Conservation (phyloP, 78 protist genomes). For the Trichosphaerium sp. region DNA sequence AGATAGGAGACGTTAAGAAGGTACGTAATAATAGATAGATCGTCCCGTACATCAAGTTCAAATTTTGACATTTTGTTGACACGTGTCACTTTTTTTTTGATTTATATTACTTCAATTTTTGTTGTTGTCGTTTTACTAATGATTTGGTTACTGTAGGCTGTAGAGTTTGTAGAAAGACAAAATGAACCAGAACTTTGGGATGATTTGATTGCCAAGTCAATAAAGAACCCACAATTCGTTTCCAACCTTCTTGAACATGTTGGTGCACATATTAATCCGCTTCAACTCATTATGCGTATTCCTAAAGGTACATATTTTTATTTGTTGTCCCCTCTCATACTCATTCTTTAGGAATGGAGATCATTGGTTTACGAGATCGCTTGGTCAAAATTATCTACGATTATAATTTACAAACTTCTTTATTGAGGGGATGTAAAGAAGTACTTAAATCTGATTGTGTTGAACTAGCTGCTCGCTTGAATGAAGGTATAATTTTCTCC, state of each 20-base stretch:
- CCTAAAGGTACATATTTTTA: too few relatives aligned
- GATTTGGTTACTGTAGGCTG: conserved; percentile 29
- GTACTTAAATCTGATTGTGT: conserved; percentile 57
- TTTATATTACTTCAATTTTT: neutral
- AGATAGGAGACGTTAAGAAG: conserved; percentile 34
- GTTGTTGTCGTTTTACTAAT: neutral
- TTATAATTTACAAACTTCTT: conserved; percentile 63
- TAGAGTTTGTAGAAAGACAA: conserved; percentile 65
- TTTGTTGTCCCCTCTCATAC: neutral
- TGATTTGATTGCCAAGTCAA: conserved; percentile 52
- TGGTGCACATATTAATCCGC: conserved; percentile 71
- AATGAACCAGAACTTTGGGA: conserved; percentile 80
- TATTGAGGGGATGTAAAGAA: conserved; percentile 57
- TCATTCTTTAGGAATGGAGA: conserved; percentile 34
- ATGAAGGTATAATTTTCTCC: too few relatives aligned
- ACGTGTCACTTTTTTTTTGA: neutral
- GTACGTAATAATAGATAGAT: neutral
- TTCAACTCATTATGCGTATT: conserved; percentile 42
- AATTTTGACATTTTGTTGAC: neutral
- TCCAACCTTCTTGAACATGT: conserved; percentile 44
- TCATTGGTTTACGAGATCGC: conserved; percentile 37
- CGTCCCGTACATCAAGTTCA: neutral
- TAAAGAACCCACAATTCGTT: conserved; percentile 48
- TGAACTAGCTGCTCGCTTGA: conserved; percentile 1
- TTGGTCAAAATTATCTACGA: conserved; percentile 65